Evolutionary conservation across 257 asterid genomes (phyloP).

Genomic region (Cordia subcordata): DNA sequence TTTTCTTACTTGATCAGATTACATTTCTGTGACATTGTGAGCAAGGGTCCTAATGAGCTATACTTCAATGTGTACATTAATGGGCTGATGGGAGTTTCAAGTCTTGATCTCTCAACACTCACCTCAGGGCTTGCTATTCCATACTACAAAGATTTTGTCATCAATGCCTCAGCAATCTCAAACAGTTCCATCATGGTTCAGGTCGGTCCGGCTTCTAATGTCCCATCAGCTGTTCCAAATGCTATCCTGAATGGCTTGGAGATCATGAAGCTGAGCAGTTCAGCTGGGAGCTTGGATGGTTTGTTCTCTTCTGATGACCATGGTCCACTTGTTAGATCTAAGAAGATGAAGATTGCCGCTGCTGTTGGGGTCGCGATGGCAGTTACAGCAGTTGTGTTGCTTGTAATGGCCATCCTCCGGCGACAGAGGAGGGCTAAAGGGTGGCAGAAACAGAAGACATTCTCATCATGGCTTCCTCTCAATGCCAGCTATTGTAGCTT

Average conservation of each 20-base stretch:
- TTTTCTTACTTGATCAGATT: constrained; percentile 69
- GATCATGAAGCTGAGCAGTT: constrained; percentile 86
- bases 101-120: constrained; percentile 73
- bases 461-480: constrained; percentile 89
- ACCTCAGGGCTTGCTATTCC: constrained; percentile 64
- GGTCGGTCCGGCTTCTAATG: constrained; percentile 60
- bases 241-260: constrained; percentile 89
- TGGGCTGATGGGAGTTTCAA: constrained; percentile 41
- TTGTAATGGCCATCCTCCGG: constrained; percentile 26
- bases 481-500: constrained; percentile 62
- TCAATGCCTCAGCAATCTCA: constrained; percentile 52
- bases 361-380: constrained; percentile 48
- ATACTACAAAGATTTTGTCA: constrained; percentile 68
- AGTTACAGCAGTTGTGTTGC: constrained; percentile 23
- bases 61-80: constrained; percentile 84
- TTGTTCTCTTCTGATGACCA: constrained; percentile 45
- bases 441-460: constrained; percentile 62
- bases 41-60: constrained; percentile 65
- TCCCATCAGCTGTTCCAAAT: constrained; percentile 46
- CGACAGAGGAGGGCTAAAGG: constrained; percentile 46
- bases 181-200: constrained; percentile 53
- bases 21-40: constrained; percentile 85
- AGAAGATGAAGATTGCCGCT: constrained; percentile 36
- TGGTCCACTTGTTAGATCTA: constrained; percentile 21
- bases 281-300: constrained; percentile 79